Evolutionary conservation across 495 filamentous ascomycete species (phyloP), one percentile per base, ranked within the genome.

Genomic region (Viridothelium virens): DNA sequence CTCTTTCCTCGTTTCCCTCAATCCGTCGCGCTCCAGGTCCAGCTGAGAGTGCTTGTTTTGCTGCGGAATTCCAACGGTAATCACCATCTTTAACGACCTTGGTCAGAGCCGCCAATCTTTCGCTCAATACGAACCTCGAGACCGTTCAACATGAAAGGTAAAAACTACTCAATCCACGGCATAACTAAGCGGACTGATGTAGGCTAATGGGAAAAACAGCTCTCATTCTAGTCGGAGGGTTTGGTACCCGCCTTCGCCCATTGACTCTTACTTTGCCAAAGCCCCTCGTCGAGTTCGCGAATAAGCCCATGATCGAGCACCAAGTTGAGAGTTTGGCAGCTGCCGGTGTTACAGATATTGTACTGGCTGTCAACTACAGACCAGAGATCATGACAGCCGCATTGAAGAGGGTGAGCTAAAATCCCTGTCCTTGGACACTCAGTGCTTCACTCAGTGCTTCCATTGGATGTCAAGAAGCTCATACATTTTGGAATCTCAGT

Each of bases 141-240:
- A 33, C 1, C 62, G 36, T 9, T 38, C 50, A 69, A 25, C 1
- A 73, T 73, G 70, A 73, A 71, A 65, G 71, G 71, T 71, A 18
- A 48, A 61, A 25, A 31, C 61, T 37, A 31, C 63, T n/a, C 18
- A 25, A 25, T 25, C 25, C 1, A 25, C 25, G 25, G 25, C 25
- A 25, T 25, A 25, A 25, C 25, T 25, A 25, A 25, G 25, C 25
- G 25, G 25, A 25, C 16, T 44, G 41, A 48, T 69, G 1, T 64
- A 59, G 62, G 11, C 38, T 46, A 48, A 37, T 64, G 53, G 1
- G 53, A 3, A 6, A 18, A 53, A 71, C 77, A 98, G 94, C 94
- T 78, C 87, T 98, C 75, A 97, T 98, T 88, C 93, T 98, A 75
- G 94, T 98, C 79, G 94, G 94, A 82, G 94, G 94, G 76, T 98